Conservation (phyloP, 2,329 filamentous ascomycete genomes). For the Seiridium cupressi region DNA sequence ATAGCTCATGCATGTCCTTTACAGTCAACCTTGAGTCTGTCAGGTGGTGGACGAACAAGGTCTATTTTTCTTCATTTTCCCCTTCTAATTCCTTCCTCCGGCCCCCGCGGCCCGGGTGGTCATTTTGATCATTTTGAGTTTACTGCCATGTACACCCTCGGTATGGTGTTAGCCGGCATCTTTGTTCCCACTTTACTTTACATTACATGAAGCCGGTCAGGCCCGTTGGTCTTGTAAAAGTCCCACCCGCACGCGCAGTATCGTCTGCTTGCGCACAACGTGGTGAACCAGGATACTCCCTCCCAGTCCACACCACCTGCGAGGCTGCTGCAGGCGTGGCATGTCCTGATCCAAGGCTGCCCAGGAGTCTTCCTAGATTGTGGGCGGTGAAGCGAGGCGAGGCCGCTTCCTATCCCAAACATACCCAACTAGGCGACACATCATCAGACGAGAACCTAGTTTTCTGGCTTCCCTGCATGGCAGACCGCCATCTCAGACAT, state of each 20-base stretch:
- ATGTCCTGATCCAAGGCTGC: constrained; percentile 1
- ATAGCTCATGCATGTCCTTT: constrained; percentile 2
- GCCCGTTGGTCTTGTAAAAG: no score
- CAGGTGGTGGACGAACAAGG: not conserved
- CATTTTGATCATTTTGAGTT: not conserved
- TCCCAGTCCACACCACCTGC: not conserved
- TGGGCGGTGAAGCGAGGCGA: constrained; percentile 1
- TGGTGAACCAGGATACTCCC: not conserved
- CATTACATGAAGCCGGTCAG: not conserved
- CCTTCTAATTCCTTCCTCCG: not conserved
- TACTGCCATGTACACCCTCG: not conserved
- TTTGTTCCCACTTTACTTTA: not conserved
- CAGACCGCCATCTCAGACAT: not conserved
- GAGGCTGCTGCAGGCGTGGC: constrained; percentile 1
- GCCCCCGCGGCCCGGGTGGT: no score
- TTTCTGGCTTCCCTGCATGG: not conserved
- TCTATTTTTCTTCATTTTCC: not conserved
- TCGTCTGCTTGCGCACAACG: not conserved
- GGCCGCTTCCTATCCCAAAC: not conserved
- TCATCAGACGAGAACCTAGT: not conserved
- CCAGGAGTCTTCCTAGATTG: not conserved
- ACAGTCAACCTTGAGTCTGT: not conserved
- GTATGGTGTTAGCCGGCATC: not conserved
- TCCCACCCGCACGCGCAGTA: not conserved
- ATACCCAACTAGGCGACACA: not conserved